phyloP scores from a whole-genome alignment of 306 rosid species.

The Quercus alba region DNA sequence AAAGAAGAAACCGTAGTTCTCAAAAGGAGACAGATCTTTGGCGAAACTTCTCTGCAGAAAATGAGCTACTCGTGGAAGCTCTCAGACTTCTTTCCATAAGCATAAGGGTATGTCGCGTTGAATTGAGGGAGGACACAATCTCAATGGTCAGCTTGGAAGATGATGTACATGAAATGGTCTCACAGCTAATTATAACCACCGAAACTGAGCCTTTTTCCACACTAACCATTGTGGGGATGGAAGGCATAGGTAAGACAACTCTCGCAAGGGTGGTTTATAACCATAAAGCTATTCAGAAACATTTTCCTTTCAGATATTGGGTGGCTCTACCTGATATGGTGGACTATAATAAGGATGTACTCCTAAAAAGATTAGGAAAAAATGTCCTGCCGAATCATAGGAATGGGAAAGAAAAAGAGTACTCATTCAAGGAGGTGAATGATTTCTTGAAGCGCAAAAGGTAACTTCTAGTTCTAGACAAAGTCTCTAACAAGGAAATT shows the following conservation, averaged over 20 bases:
- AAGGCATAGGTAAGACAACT: conserved; percentile 17
- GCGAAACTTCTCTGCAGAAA: too few relatives aligned
- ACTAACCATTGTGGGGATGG: conserved; percentile 15
- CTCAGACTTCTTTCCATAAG: background rate
- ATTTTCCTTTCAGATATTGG: background rate
- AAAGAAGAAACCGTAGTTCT: too few relatives aligned
- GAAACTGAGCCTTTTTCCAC: background rate
- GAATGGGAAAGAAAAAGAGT: too few relatives aligned
- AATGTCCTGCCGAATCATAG: too few relatives aligned
- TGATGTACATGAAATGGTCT: conserved; percentile 6
- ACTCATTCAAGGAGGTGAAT: too few relatives aligned
- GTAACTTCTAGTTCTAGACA: conserved; percentile 12
- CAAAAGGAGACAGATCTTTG: too few relatives aligned
- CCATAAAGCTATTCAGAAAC: background rate
- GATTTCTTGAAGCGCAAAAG: too few relatives aligned
- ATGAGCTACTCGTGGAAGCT: too few relatives aligned
- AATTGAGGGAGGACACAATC: conserved; percentile 1
- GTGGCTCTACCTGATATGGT: background rate
- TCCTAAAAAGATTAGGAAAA: too few relatives aligned
- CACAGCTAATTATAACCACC: background rate
- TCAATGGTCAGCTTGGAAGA: conserved; percentile 14
- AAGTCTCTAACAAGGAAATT: background rate
- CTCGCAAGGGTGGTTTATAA: conserved; percentile 6
- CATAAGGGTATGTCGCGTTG: background rate
- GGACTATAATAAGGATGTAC: too few relatives aligned